Conservation (phyloP, 345 rosid genomes). For the Microthlaspi erraticum region DNA sequence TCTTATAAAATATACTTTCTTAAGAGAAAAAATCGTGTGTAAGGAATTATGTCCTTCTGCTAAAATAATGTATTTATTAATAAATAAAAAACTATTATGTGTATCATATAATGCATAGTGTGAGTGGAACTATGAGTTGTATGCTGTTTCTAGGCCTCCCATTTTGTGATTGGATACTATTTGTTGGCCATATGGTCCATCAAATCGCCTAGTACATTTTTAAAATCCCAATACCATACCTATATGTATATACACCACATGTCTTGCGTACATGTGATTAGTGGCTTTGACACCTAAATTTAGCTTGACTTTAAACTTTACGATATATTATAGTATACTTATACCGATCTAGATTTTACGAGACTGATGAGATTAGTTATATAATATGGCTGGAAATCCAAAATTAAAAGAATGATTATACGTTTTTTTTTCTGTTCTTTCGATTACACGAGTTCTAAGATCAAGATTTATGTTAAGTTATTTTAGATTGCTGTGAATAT, state of each 20-base stretch:
- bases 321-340: not conserved
- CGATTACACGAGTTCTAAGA: not conserved
- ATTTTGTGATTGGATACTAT: conserved; percentile 44
- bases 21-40: conserved; percentile 35
- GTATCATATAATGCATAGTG: conserved; percentile 40
- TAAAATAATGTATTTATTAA: conserved; percentile 14
- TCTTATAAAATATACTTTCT: conserved; percentile 28
- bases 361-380: conserved; percentile 10
- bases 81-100: conserved; percentile 14
- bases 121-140: conserved; percentile 50
- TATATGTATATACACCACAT: conserved; percentile 35
- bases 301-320: conserved; percentile 36
- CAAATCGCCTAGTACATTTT: conserved; percentile 34
- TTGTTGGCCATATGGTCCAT: conserved; percentile 46
- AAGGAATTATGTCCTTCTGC: conserved; percentile 40
- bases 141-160: conserved; percentile 40
- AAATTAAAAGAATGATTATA: not conserved
- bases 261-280: conserved; percentile 42
- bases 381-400: not conserved
- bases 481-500: not conserved
- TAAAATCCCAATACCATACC: conserved; percentile 46
- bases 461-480: not conserved
- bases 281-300: conserved; percentile 46
- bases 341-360: conserved; percentile 29
- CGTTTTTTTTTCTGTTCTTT: not conserved